Evolutionary conservation across 768 basidiomycete species (phyloP).

Genomic region (Auriscalpium vulgare): DNA sequence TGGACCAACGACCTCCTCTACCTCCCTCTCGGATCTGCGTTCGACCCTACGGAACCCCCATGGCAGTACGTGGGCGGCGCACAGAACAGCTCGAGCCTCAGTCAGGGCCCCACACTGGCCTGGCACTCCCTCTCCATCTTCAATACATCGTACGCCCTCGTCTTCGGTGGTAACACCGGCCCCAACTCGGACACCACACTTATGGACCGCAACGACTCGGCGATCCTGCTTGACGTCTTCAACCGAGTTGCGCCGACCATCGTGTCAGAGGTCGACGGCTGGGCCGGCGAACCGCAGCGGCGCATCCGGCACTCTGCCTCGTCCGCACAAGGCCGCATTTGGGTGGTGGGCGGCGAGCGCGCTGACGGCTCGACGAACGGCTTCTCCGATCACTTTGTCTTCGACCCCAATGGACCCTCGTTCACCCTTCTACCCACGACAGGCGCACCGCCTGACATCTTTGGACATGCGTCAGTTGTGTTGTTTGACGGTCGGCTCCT

Average conservation of each 20-base stretch:
- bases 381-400: slow-evolving; percentile 59
- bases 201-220: slow-evolving; percentile 53
- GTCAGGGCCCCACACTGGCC: slow-evolving; percentile 55
- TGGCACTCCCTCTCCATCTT: slow-evolving; percentile 77
- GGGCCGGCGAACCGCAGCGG: slow-evolving; percentile 62
- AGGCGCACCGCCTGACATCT: slow-evolving; percentile 57
- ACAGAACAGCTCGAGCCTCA: slow-evolving; percentile 29
- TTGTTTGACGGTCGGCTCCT: slow-evolving; percentile 61
- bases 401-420: slow-evolving; percentile 37
- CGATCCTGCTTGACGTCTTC: slow-evolving; percentile 42
- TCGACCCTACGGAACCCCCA: slow-evolving; percentile 54
- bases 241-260: slow-evolving; percentile 35
- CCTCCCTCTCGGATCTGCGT: slow-evolving; percentile 56
- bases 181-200: slow-evolving; percentile 46
- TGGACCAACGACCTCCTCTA: slow-evolving; percentile 62
- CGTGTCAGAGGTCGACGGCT: slow-evolving; percentile 37
- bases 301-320: slow-evolving; percentile 70
- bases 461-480: slow-evolving; percentile 66
- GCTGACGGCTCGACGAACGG: slow-evolving; percentile 68
- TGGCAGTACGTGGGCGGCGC: slow-evolving; percentile 54
- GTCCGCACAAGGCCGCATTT: slow-evolving; percentile 44
- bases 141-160: slow-evolving; percentile 42
- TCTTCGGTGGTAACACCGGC: slow-evolving; percentile 74
- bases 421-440: slow-evolving; percentile 51
- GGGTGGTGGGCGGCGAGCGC: slow-evolving; percentile 72